phyloP scores from a whole-genome alignment of 2,329 filamentous ascomycete genomes.

The Tolypocladium album region DNA sequence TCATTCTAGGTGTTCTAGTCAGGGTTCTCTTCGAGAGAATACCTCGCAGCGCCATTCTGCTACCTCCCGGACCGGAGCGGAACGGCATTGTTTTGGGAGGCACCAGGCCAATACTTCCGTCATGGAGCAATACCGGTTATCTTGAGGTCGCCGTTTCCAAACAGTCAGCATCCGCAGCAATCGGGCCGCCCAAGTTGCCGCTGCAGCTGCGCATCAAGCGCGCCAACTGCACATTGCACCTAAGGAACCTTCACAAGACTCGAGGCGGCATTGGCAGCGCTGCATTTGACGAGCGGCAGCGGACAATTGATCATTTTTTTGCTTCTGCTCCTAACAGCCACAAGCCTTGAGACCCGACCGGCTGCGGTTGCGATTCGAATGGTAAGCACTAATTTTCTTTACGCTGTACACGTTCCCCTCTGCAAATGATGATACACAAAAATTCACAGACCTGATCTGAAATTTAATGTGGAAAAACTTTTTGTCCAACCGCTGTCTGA shows the following conservation, averaged over 20 bases:
- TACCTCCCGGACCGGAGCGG: conserved; percentile 7
- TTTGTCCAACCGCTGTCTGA: conserved; percentile 81
- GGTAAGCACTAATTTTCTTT: conserved; percentile 25
- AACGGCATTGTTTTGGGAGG: not conserved
- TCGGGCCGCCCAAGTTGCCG: conserved; percentile 17
- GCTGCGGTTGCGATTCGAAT: conserved; percentile 6
- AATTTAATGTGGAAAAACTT: conserved; percentile 56
- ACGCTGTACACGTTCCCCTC: conserved; percentile 1
- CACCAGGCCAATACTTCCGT: conserved; percentile 12
- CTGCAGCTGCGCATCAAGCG: conserved; percentile 38
- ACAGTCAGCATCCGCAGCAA: conserved; percentile 1
- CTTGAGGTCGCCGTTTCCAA: conserved; percentile 20
- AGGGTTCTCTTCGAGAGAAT: conserved; percentile 49
- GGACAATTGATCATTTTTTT: conserved; percentile 70
- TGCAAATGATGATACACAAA: conserved; percentile 54
- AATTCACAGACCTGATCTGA: conserved; percentile 82
- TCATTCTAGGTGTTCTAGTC: conserved; percentile 64
- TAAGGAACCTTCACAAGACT: conserved; percentile 65
- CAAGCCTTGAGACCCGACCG: not conserved
- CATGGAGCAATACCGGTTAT: conserved; percentile 45
- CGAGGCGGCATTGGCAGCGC: conserved; percentile 74
- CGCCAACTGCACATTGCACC: conserved; percentile 62
- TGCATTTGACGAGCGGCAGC: conserved; percentile 64
- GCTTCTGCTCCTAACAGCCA: conserved; percentile 22
- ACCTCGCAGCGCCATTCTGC: conserved; percentile 4